Evolutionary conservation across 805 yeast species (phyloP).

Genomic region (Myxozyma melibiosi): DNA sequence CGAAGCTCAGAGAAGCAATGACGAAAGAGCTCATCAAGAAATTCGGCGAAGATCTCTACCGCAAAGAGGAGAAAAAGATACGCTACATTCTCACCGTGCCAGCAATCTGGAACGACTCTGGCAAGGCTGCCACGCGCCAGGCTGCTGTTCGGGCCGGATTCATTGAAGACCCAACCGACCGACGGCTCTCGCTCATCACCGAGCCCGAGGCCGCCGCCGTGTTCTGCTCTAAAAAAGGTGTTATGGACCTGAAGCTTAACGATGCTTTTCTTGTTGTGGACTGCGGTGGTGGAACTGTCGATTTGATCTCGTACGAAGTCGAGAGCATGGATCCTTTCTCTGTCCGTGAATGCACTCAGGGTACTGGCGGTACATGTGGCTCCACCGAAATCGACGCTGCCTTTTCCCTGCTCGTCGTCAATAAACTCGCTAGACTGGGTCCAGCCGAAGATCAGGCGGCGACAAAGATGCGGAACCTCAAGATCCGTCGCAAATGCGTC

Average conservation of each 20-base stretch:
- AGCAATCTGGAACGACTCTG: conserved; percentile 32
- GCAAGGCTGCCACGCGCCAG: conserved; percentile 21
- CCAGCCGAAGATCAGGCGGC: not conserved
- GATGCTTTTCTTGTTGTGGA: conserved; percentile 28
- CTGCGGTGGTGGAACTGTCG: conserved; percentile 34
- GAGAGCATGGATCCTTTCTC: conserved; percentile 26
- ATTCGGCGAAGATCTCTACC: conserved; percentile 10
- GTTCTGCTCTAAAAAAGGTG: conserved; percentile 23
- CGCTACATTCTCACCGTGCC: conserved; percentile 30
- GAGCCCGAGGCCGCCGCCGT: conserved; percentile 34
- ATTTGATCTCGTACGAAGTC: conserved; percentile 31
- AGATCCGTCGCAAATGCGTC: conserved; percentile 13
- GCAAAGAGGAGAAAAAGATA: conserved; percentile 13
- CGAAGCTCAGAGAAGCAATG: conserved; percentile 12
- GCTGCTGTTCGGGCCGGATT: conserved; percentile 32
- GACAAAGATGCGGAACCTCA: conserved; percentile 2
- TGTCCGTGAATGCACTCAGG: conserved; percentile 27
- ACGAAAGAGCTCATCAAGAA: conserved; percentile 6
- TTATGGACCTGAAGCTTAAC: conserved; percentile 2
- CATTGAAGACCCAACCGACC: conserved; percentile 14
- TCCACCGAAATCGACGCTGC: conserved; percentile 15
- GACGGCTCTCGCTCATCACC: conserved; percentile 20
- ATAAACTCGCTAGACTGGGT: not conserved
- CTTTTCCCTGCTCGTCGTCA: not conserved
- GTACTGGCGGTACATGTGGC: conserved; percentile 30